Conservation (phyloP, 1,139 yeast genomes). For the Torulaspora pretoriensis region DNA sequence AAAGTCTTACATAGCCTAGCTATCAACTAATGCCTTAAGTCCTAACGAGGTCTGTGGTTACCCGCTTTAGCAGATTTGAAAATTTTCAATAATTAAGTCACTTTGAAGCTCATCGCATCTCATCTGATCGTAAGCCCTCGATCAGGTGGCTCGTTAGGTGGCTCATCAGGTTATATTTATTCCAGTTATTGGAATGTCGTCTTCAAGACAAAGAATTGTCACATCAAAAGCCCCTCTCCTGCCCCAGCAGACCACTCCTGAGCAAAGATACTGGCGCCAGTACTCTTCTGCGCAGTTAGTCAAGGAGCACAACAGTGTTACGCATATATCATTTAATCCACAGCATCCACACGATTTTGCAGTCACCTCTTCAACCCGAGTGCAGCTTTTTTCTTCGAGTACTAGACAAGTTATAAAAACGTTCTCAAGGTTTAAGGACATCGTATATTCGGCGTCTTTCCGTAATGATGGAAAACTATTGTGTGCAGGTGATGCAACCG, state of each 20-base stretch:
- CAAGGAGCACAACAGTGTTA: conserved; percentile 89
- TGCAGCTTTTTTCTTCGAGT: conserved; percentile 86
- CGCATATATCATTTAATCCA: conserved; percentile 85
- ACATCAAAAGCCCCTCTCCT: conserved; percentile 70
- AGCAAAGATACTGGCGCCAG: conserved; percentile 91
- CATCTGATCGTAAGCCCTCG: background rate
- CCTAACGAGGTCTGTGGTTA: background rate
- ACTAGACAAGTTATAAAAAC: conserved; percentile 89
- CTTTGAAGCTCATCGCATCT: conserved; percentile 8
- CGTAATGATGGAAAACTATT: conserved; percentile 74
- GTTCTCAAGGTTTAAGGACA: conserved; percentile 85
- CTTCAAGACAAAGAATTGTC: conserved; percentile 64
- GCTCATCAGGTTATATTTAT: background rate
- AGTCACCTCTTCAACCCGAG: conserved; percentile 84
- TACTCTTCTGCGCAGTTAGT: conserved; percentile 72
- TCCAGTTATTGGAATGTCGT: conserved; percentile 56
- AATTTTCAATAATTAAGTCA: conserved; percentile 3
- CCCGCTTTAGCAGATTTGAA: conserved; percentile 7
- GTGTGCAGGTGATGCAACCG: conserved; percentile 92
- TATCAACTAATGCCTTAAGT: background rate
- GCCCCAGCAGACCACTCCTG: conserved; percentile 87
- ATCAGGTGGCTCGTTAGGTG: background rate
- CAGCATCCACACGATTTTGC: conserved; percentile 88
- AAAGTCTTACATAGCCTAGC: too few relatives aligned
- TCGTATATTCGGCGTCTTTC: conserved; percentile 54